Evolutionary conservation across 2,329 filamentous ascomycete species (phyloP), one percentile per base, ranked within the genome.

Genomic region (Hypoxylon sp.): DNA sequence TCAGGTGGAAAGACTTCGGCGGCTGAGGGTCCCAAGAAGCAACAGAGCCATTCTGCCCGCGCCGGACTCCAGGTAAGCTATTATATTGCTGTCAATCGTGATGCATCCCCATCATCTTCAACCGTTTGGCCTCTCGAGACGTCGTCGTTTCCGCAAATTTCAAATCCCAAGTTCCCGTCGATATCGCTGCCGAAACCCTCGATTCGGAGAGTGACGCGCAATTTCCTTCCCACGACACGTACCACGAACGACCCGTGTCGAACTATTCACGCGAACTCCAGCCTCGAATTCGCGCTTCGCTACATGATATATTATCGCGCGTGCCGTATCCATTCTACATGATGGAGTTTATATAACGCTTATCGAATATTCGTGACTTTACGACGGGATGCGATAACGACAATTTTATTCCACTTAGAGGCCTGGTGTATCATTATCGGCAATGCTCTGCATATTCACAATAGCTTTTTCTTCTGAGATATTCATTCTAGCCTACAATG

Each of bases 31-130:
- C 83, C 89, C 78, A 92, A 92, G 84, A 97, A 97, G 85, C 91
- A 92, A 78, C 92, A 96, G 83, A 97, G 96, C 83, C 94, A 97
- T 85, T 97, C 93, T 75, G 93, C 93, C 77, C 94, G 96, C 81
- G 94, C 94, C 79, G 94, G 94, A 78, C 87, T 97, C 73, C 94
- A 97, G 91, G 94, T 97, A 85, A 86, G 92, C 83, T 76, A 61
- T 48, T 60, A 65, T 58, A 49, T 42, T 52, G 18, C 14, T 28
- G 16, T 58, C 53, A 53, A 32, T 70, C 22, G 26, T 66, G 45
- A 57, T 68, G 54, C 63, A 61, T 63, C 62, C 64, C 65, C 60
- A 49, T 74, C 12, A 71, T 72, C 65, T 64, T 38, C 16, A 22
- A 24, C 46, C 20, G 32, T 62, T 20, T 32, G 36, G 42, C 9